These are phyloP conservation scores for Diaporthe eres DNA, from an alignment of 2,329 filamentous ascomycete species.

Conservation along the genomic window DNA sequence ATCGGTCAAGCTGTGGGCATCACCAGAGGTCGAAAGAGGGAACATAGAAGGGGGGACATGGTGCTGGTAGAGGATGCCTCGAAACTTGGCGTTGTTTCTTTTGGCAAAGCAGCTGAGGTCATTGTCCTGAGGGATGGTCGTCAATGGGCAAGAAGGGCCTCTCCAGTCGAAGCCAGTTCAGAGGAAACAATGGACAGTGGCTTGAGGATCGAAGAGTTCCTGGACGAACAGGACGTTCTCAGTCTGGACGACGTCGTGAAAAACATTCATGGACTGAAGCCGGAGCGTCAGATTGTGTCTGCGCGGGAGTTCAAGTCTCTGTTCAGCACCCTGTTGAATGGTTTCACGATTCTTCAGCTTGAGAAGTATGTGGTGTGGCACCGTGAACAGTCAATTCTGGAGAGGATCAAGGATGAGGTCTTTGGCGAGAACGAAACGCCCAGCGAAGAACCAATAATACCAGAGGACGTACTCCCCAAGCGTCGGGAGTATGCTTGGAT, in stretches of 20 bases:
- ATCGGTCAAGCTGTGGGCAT: neutral
- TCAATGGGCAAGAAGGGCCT: conserved; percentile 34
- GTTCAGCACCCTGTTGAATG: conserved; percentile 53
- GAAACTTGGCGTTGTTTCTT: conserved; percentile 50
- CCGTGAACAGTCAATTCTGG: conserved; percentile 33
- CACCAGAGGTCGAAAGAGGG: conserved; percentile 40
- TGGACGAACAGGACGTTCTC: conserved; percentile 45
- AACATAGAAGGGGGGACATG: conserved; percentile 38
- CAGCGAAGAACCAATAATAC: neutral
- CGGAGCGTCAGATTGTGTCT: conserved; percentile 56
- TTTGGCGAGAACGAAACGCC: conserved; percentile 3
- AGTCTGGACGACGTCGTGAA: conserved; percentile 54
- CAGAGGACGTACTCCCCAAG: neutral
- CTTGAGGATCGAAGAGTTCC: conserved; percentile 23
- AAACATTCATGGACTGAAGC: conserved; percentile 65
- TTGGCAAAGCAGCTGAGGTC: conserved; percentile 59
- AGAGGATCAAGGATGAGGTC: conserved; percentile 44
- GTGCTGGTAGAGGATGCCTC: conserved; percentile 31
- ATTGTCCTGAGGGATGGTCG: conserved; percentile 62
- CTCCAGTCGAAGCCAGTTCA: neutral
- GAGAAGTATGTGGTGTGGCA: conserved; percentile 52
- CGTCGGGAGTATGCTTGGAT: conserved; percentile 56
- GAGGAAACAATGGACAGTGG: neutral
- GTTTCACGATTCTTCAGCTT: conserved; percentile 65
- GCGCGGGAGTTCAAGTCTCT: conserved; percentile 59